Evolutionary conservation across 345 rosid genomes (phyloP).

Genomic region (Erysimum cheiranthoides): DNA sequence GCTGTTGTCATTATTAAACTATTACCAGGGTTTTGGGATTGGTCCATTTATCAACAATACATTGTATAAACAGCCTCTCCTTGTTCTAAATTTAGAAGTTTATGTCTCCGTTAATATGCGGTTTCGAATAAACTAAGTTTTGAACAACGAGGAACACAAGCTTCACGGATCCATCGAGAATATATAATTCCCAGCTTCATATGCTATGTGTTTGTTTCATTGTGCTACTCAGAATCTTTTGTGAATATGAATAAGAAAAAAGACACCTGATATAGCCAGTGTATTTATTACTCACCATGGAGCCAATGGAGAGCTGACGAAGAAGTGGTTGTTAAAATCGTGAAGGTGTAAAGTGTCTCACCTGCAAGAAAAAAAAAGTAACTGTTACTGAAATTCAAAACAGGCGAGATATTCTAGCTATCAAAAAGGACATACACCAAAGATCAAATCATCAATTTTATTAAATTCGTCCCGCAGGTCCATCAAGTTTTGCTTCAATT

Average conservation of each 20-base stretch:
- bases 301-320: constrained; percentile 74
- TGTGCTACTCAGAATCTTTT: background rate
- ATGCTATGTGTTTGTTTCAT: constrained; percentile 8
- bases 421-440: background rate
- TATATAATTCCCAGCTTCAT: background rate
- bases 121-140: background rate
- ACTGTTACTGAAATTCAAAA: background rate
- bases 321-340: constrained; percentile 77
- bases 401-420: background rate
- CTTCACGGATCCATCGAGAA: background rate
- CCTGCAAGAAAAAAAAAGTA: constrained; percentile 56
- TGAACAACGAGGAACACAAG: background rate
- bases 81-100: background rate
- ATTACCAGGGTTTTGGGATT: background rate
- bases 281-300: constrained; percentile 69
- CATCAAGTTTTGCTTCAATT: background rate
- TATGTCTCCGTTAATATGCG: background rate
- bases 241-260: background rate
- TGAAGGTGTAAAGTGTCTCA: constrained; percentile 74
- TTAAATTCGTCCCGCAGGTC: background rate
- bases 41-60: background rate
- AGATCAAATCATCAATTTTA: background rate
- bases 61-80: background rate
- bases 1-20: background rate
- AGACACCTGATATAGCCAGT: background rate